Evolutionary conservation across 805 yeast species (phyloP), one percentile per base, ranked within the genome.

Genomic region (Hanseniaspora jakobsenii): DNA sequence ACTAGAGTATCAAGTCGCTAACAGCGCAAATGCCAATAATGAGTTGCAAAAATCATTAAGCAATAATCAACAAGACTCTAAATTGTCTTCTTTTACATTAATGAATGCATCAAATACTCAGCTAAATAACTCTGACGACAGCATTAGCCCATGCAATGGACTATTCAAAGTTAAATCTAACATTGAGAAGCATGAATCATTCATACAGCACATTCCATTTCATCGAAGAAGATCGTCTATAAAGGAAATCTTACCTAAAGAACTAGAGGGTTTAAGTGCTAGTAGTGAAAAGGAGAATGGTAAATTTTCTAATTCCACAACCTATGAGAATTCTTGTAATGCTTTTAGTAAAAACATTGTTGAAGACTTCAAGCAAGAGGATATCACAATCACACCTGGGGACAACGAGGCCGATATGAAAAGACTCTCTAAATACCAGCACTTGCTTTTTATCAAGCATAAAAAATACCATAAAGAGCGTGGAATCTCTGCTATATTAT

Each of bases 401-500:
- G 19, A 41, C 18, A 16, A 19, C 9, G 28, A 26, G n/a, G 34
- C 45, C 1, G 30, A 27, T 41, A 35, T 34, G 34, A 41, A 34
- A 24, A 27, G 16, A n/a, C 32, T 40, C 2, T 8, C 34, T 2
- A 38, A 44, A 6, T 32, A n/a, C 23, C 40, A 44, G 14, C 38
- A 38, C 27, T 18, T 38, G 2, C 24, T 44, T 2, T 32, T 26
- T 19, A 37, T 44, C 13, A 53, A 51, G 38, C 53, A 55, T 35
- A 37, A 48, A 4, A 51, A 48, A n/a, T 44, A 48, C 21, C 59
- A 59, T 17, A 47, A 44, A 9, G 55, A 52, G 1, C 48, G 45
- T 6, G 69, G 69, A 1, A 44, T 66, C 10, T 64, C 66, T 6
- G 67, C 65, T 1, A 59, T 66, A 16, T 44, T 66, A 22, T 60